Evolutionary conservation across 179 eudicot species (phyloP), one percentile per base, ranked within the genome.

Genomic region (Silene vulgaris): DNA sequence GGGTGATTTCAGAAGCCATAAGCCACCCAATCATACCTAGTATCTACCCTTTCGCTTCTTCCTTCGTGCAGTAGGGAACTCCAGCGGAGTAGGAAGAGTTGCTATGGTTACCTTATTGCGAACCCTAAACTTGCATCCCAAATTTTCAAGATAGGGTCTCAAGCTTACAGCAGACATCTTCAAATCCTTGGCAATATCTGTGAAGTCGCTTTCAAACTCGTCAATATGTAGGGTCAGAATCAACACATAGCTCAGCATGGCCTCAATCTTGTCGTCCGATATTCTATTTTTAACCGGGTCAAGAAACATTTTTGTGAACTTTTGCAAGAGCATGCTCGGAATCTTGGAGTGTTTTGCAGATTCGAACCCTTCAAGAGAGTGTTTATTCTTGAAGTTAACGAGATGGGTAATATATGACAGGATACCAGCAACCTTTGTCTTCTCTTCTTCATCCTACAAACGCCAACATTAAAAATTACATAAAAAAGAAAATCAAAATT

Each of bases 171-270:
- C 37, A 65, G 82, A 64, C 88, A 88, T 88, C 81, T 84, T 90
- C 69, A 96, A 81, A 76, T 96, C 99, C 83, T 73, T 85, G 13
- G 92, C 89, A 78, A 96, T 96, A 75, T 96, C 99, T 4, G 79
- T 59, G 19, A 85, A 82, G 71, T 89, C 88, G 11, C 89, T 86
- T 71, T 75, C 75, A 54, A 91, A 96, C 43, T 84, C 85, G 70
- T 93, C 99, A 20, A 84, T 85, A 76, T 82, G 81, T 20, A 96
- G 85, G 32, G 97, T 78, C 48, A 93, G 89, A 75, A 96, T 96
- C 75, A 93, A 82, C 72, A 90, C 83, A 54, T 93, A 88, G 77
- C 92, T 87, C 60, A 93, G 84, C 4, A 96, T 87, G 75, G 89
- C 84, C 23, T 82, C 81, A 8, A 64, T 83, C 76, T 93, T 96